Conservation (phyloP, 306 rosid genomes). For the Malus asiatica region DNA sequence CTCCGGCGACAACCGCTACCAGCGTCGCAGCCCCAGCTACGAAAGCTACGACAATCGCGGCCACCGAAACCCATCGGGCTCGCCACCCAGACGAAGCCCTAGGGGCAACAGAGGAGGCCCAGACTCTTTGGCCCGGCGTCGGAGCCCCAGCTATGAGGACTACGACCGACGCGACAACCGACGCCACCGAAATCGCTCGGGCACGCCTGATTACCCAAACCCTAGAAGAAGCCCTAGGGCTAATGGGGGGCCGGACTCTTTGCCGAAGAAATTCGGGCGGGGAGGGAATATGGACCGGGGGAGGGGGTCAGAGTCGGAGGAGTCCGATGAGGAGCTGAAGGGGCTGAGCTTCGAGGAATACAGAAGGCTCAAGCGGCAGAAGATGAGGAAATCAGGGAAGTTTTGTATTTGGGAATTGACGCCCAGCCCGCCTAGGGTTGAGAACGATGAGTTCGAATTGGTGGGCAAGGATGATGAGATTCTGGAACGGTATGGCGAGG, state of each 20-base stretch:
- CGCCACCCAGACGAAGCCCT: constrained; percentile 52
- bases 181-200: constrained; percentile 27
- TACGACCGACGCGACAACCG: constrained; percentile 29
- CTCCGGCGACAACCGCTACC: constrained; percentile 18
- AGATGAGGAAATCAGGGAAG: constrained; percentile 62
- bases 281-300: constrained; percentile 37
- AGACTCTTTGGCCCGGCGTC: constrained; percentile 29
- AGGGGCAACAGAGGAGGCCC: constrained; percentile 14
- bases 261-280: constrained; percentile 70
- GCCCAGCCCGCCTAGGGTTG: constrained; percentile 80
- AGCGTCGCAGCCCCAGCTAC: constrained; percentile 74
- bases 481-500: constrained; percentile 19
- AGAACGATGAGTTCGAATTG: constrained; percentile 38
- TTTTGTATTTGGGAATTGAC: constrained; percentile 73
- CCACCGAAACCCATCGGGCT: constrained; percentile 25
- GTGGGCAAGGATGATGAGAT: constrained; percentile 49
- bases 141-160: constrained; percentile 71
- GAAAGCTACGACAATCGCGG: constrained; percentile 36
- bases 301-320: constrained; percentile 37
- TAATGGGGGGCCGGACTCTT: constrained; percentile 16
- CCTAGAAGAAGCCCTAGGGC: constrained; percentile 44
- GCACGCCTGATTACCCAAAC: constrained; percentile 30
- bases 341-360: constrained; percentile 64
- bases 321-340: constrained; percentile 76
- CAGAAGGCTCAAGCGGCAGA: constrained; percentile 76